Base-by-base conservation (phyloP, 176 grass and related monocot genomes). In the Triticum dicoccoides region DNA sequence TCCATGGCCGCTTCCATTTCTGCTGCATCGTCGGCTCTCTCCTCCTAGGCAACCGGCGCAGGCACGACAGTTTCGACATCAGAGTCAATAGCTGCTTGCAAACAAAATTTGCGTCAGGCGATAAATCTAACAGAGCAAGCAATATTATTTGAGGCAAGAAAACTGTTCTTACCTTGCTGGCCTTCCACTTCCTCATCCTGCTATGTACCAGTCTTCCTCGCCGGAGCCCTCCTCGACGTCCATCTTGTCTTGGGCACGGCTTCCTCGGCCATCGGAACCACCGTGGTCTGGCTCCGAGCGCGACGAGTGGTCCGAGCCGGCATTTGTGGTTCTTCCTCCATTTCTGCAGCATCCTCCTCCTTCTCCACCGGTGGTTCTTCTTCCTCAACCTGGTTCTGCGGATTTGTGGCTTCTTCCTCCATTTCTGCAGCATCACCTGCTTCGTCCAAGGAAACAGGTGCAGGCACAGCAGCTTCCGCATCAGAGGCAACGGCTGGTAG, bases 221-320 rank as follows among this genome's bases (percentile, higher is more conserved):
- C 65, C 42, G 13, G 49, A 0, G 67, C 13, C 39, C 67, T 84
- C 64, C 64, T 92, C 0, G 79, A 24, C 4, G 20, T 18, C 39
- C 29, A 20, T 66, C 72, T 64, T 0, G 82, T 76, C 11, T 78
- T 87, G 3, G 75, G 76, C 4, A 17, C 84, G n/a, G 67, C 70
- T 15, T 75, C 89, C 42, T 69, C 41, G 20, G 45, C 30, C 0
- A 21, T 14, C 0, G 51, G 8, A 2, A 24, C 27, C 17, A 33
- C 49, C 21, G 34, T 47, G 45, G 14, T 84, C 69, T 73, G 62
- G 12, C 51, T 52, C 18, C 78, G 39, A 70, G 4, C 68, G 51
- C 80, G 41, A 47, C 88, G 58, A 77, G 88, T 63, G 15, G 73
- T 2, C 67, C 44, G 73, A 35, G 80, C 71, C 10, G 13, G 65